Evolutionary conservation across 2,329 filamentous ascomycete species (phyloP).

Genomic region (Blastomyces percursus): DNA sequence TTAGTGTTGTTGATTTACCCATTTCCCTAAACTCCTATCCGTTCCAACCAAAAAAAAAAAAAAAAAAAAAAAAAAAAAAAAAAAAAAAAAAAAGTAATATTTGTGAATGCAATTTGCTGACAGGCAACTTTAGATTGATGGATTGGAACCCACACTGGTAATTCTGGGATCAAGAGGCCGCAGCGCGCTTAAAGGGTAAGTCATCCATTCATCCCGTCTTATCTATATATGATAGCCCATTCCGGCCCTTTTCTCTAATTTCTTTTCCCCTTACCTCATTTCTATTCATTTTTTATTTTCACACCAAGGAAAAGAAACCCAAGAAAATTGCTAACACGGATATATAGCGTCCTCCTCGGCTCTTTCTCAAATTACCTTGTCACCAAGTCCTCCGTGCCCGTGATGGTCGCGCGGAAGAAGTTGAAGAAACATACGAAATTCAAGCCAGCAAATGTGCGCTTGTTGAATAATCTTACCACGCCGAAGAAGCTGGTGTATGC

Average conservation of each 20-base stretch:
- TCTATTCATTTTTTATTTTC: background rate
- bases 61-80: too few species aligned
- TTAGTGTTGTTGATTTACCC: background rate
- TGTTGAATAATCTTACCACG: slow-evolving; percentile 72
- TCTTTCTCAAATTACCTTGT: slow-evolving; percentile 97
- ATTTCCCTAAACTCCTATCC: too few species aligned
- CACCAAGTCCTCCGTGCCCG: slow-evolving; percentile 89
- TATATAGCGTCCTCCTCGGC: slow-evolving; percentile 69
- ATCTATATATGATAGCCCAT: background rate
- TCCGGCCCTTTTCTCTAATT: background rate
- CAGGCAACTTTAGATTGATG: slow-evolving; percentile 55
- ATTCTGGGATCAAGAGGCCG: slow-evolving; percentile 85
- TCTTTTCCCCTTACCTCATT: slow-evolving; percentile 6
- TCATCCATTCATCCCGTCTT: background rate
- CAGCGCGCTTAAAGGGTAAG: slow-evolving; percentile 85
- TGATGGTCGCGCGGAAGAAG: slow-evolving; percentile 93
- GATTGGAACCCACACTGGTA: slow-evolving; percentile 80
- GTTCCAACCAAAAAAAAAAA: too few species aligned
- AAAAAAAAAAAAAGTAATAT: too few species aligned
- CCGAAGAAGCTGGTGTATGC: slow-evolving; percentile 59
- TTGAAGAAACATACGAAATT: slow-evolving; percentile 78
- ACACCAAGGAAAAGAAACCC: background rate
- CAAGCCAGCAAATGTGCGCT: slow-evolving; percentile 56
- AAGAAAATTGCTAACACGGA: background rate
- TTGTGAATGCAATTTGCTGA: slow-evolving; percentile 2